Conservation (phyloP, 2,329 filamentous ascomycete genomes). For the Sarocladium oryzae region DNA sequence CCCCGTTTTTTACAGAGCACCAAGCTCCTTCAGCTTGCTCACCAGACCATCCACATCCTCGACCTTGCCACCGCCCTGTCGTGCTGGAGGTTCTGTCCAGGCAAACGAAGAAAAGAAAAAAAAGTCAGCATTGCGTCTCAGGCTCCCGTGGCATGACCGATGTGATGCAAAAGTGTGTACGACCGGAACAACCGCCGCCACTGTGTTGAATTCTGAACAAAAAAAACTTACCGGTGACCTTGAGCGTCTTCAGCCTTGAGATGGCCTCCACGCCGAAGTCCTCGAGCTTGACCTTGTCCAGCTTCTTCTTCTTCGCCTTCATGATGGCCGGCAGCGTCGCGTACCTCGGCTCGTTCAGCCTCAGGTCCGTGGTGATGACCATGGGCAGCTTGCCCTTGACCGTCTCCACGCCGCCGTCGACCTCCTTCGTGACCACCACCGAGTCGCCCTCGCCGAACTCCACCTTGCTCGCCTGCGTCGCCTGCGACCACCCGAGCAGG, state of each 20-base stretch:
- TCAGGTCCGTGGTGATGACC: constrained; percentile 90
- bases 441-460: constrained; percentile 63
- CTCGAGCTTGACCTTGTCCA: constrained; percentile 82
- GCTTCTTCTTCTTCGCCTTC: constrained; percentile 99
- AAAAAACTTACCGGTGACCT: constrained; percentile 65
- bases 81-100: constrained; percentile 66
- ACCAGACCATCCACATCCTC: constrained; percentile 96
- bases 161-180: too few species aligned
- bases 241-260: constrained; percentile 78
- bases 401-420: constrained; percentile 93
- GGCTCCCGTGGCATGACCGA: too few species aligned
- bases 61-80: constrained; percentile 93
- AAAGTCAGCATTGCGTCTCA: too few species aligned
- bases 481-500: constrained; percentile 85
- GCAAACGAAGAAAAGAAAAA: too few species aligned
- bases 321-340: constrained; percentile 97
- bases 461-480: constrained; percentile 85
- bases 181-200: too few species aligned
- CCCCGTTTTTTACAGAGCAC: constrained; percentile 59
- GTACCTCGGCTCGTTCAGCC: constrained; percentile 91
- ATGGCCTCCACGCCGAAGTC: constrained; percentile 74
- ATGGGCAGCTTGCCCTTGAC: constrained; percentile 79
- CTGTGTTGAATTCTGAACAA: background rate
- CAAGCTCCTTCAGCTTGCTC: constrained; percentile 89
- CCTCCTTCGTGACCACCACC: constrained; percentile 79